Conservation (phyloP, 345 rosid genomes). For the Trapa incisa region DNA sequence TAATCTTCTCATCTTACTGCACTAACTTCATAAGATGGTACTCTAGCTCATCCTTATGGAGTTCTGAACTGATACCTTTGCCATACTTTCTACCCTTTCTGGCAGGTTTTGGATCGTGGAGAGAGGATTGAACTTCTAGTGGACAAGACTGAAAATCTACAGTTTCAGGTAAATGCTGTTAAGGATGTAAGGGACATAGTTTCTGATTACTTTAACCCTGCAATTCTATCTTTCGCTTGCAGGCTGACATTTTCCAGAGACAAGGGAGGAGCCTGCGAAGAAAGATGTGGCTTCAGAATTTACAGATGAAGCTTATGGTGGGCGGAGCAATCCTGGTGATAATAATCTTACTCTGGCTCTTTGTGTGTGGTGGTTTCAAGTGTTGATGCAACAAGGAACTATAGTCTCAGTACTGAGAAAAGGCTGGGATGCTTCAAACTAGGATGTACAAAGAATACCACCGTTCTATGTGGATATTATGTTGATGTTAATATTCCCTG, state of each 20-base stretch:
- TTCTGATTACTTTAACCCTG: background rate
- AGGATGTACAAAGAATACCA: slow-evolving; percentile 1
- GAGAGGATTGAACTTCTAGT: slow-evolving; percentile 92
- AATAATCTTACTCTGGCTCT: slow-evolving; percentile 56
- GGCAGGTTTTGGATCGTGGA: slow-evolving; percentile 90
- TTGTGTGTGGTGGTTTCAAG: slow-evolving; percentile 50
- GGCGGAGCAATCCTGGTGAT: slow-evolving; percentile 49
- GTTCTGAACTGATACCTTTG: background rate
- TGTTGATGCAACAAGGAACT: background rate
- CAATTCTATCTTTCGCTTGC: background rate
- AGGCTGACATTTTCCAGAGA: slow-evolving; percentile 97
- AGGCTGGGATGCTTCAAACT: background rate
- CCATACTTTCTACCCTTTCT: background rate
- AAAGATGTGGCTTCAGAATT: slow-evolving; percentile 92
- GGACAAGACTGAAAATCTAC: slow-evolving; percentile 79
- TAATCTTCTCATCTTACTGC: background rate
- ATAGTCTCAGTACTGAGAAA: background rate
- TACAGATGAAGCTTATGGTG: slow-evolving; percentile 73
- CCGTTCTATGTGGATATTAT: background rate
- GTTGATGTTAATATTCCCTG: background rate
- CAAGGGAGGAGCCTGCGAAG: slow-evolving; percentile 89
- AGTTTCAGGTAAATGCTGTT: slow-evolving; percentile 58
- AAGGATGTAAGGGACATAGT: background rate
- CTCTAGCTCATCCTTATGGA: background rate
- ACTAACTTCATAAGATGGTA: background rate